These are phyloP conservation scores for Leishmania aethiopica DNA, from an alignment of 208 protist genomes.

Conservation along the genomic window DNA sequence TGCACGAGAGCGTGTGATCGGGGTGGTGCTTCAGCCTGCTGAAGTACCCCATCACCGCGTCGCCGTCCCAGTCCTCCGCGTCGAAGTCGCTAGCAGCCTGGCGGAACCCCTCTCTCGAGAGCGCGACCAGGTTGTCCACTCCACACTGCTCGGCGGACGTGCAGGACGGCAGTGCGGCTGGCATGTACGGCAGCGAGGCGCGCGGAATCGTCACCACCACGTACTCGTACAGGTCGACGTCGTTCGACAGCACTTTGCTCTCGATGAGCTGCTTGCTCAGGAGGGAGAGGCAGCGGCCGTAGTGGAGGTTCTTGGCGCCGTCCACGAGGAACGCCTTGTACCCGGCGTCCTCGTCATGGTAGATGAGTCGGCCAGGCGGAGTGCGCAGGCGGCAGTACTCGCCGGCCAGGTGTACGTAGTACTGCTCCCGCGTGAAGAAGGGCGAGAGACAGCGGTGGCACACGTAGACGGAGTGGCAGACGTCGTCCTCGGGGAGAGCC, in stretches of 20 bases:
- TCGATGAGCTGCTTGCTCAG: conserved; percentile 71
- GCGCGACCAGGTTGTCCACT: background rate
- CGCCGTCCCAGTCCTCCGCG: conserved; percentile 51
- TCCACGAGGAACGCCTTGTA: conserved; percentile 57
- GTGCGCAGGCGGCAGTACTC: conserved; percentile 45
- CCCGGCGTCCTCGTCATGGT: conserved; percentile 43
- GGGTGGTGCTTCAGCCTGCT: conserved; percentile 65
- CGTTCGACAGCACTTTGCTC: conserved; percentile 68
- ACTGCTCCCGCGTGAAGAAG: conserved; percentile 54
- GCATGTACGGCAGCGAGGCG: conserved; percentile 39
- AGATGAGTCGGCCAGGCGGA: conserved; percentile 57
- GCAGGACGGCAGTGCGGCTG: conserved; percentile 3
- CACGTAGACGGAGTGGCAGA: conserved; percentile 68
- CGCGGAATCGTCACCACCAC: conserved; percentile 65
- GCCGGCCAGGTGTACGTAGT: conserved; percentile 49
- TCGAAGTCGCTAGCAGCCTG: conserved; percentile 46
- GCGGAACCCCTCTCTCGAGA: conserved; percentile 38
- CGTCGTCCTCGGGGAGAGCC: conserved; percentile 47
- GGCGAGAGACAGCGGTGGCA: conserved; percentile 75
- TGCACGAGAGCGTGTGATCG: conserved; percentile 73
- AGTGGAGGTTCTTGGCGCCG: conserved; percentile 72
- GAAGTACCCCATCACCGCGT: conserved; percentile 70
- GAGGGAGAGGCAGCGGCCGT: conserved; percentile 58
- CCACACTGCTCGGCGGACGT: background rate
- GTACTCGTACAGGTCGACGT: conserved; percentile 84